phyloP scores from a whole-genome alignment of 2,329 filamentous ascomycete species.

The Cadophora malorum region DNA sequence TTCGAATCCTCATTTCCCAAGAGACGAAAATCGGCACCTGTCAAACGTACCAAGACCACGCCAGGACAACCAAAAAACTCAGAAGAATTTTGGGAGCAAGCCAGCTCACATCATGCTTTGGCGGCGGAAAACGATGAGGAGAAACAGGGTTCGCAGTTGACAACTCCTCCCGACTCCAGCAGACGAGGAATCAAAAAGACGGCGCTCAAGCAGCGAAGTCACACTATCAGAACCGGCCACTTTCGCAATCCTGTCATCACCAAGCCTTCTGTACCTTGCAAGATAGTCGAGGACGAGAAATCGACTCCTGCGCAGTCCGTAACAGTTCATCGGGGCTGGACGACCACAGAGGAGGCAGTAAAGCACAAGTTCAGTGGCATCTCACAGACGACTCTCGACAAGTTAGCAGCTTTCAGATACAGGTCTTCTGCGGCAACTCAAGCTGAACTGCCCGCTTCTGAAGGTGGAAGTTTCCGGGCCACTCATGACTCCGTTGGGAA shows the following conservation, averaged over 20 bases:
- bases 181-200: conserved; percentile 26
- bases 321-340: conserved; percentile 36
- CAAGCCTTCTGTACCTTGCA: conserved; percentile 30
- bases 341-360: conserved; percentile 40
- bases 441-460: neutral
- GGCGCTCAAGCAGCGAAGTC: conserved; percentile 11
- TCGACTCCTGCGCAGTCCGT: conserved; percentile 16
- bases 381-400: conserved; percentile 40
- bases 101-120: neutral
- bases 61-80: conserved; percentile 6
- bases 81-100: conserved; percentile 3
- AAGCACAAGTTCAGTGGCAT: conserved; percentile 31
- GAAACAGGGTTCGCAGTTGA: conserved; percentile 27
- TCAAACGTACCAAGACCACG: conserved; percentile 27
- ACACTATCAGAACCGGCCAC: conserved; percentile 26
- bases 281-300: conserved; percentile 18
- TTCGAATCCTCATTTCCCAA: conserved; percentile 25
- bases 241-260: conserved; percentile 38
- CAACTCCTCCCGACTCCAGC: conserved; percentile 27
- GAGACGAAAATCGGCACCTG: conserved; percentile 30
- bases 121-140: neutral
- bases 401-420: conserved; percentile 37
- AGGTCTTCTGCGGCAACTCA: neutral
- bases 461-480: neutral
- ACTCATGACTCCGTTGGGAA: no score